Evolutionary conservation across 2,329 filamentous ascomycete species (phyloP), one percentile per base, ranked within the genome.

Genomic region (Canariomyces notabilis): DNA sequence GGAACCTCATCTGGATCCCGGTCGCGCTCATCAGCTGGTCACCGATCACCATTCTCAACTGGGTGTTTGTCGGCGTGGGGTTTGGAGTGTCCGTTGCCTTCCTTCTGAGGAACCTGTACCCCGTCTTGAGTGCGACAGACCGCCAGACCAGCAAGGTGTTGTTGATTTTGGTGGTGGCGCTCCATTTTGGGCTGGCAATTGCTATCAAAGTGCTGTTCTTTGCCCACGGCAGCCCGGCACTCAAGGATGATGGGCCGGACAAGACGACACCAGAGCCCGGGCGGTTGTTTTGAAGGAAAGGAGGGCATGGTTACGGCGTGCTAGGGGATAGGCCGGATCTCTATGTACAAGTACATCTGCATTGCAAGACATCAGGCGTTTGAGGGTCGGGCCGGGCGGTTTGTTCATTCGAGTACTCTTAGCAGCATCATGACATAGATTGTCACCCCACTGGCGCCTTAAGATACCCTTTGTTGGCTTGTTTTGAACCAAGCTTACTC

Each of bases 161-260:
- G 52, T 75, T 98, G 49, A 73, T 97, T 42, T 72, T 91, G 18
- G 90, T 98, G 20, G 77, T 97, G 22, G 76, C 79, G 22, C 73
- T 97, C 52, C 93, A 98, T 69, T 83, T 89, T 21, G 93, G 85
- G n/a, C 74, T 98, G 56, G 81, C 91, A 1, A 80, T 97, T 59
- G 87, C 91, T 4, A 97, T 98, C 69, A 97, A 97, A 76, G 84
- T 96, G 49, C 71, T 97, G 21, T 97, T 97, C 77, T 98, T 98
- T 69, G 90, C 89, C 57, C 82, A 87, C 57, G 82, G 77, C 39
- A 89, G 85, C 66, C 79, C 80, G 41, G 50, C 52, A 33, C 34
- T 52, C 18, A 48, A 47, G 34, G 51, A 54, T 48, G 51, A 54
- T 48, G 42, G 29, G 2, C 37, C 36, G 16, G 44, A 39, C n/a